phyloP scores from a whole-genome alignment of 2,329 filamentous ascomycete genomes.

The Cladophialophora yegresii region DNA sequence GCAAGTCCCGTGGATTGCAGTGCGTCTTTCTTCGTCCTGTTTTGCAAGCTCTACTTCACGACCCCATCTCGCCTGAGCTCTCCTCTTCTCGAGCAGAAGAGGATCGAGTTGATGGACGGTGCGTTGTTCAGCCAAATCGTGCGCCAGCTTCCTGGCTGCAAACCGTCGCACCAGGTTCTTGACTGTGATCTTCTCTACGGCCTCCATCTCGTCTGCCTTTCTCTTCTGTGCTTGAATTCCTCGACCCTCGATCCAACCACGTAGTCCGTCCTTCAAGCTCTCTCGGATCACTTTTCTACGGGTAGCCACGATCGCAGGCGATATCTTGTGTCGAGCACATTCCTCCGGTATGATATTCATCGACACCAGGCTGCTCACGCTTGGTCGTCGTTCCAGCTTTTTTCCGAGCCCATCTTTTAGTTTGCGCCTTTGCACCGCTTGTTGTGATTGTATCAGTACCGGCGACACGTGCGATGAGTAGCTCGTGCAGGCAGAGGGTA shows the following conservation, averaged over 20 bases:
- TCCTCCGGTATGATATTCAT: constrained; percentile 39
- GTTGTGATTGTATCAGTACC: constrained; percentile 34
- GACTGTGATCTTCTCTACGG: constrained; percentile 36
- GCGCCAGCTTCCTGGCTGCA: constrained; percentile 27
- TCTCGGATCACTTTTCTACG: constrained; percentile 67
- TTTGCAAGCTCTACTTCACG: constrained; percentile 31
- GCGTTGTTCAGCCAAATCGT: constrained; percentile 24
- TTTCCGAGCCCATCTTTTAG: constrained; percentile 33
- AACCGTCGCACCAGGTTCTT: constrained; percentile 35
- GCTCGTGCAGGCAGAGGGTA: constrained; percentile 62
- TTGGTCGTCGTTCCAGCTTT: constrained; percentile 38
- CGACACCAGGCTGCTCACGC: constrained; percentile 40
- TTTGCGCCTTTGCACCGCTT: constrained; percentile 27
- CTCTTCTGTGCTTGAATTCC: constrained; percentile 40
- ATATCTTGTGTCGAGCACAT: constrained; percentile 46
- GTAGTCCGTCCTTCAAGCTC: constrained; percentile 65
- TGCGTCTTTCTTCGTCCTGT: constrained; percentile 30
- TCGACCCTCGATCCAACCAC: constrained; percentile 62
- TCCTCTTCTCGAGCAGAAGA: constrained; percentile 31
- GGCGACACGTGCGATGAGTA: constrained; percentile 34
- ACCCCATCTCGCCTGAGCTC: constrained; percentile 32
- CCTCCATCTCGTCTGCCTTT: constrained; percentile 42
- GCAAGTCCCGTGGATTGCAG: constrained; percentile 25
- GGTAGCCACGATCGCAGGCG: constrained; percentile 64
- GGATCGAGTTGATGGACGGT: constrained; percentile 10